These are phyloP conservation scores for Apiotrichum mycotoxinovorans DNA, from an alignment of 1,284 basidiomycete species.

Conservation along the genomic window DNA sequence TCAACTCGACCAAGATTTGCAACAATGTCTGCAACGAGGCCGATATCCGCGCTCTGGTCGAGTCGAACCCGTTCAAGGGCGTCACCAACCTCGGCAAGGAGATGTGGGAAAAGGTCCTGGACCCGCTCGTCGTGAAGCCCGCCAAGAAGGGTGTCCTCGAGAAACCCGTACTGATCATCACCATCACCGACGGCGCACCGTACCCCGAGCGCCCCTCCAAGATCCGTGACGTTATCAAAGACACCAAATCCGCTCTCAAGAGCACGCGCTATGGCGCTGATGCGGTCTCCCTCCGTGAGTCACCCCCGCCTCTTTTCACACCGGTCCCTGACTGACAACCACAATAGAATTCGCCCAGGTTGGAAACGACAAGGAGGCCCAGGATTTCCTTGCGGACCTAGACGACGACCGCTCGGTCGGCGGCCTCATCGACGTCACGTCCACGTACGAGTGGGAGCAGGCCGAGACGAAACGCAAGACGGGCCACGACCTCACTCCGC, in stretches of 20 bases:
- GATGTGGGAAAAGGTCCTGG: conserved; percentile 47
- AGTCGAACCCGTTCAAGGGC: conserved; percentile 4
- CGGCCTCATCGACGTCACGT: conserved; percentile 12
- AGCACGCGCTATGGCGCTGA: conserved; percentile 12
- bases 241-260: conserved; percentile 10
- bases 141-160: conserved; percentile 41
- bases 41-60: conserved; percentile 19
- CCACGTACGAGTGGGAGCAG: conserved; percentile 13
- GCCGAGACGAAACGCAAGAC: conserved; percentile 15
- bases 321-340: not conserved
- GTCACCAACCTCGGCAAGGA: conserved; percentile 29
- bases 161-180: conserved; percentile 52
- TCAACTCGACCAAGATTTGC: conserved; percentile 50
- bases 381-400: conserved; percentile 13
- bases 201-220: conserved; percentile 7
- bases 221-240: conserved; percentile 10
- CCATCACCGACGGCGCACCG: conserved; percentile 41
- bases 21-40: conserved; percentile 47
- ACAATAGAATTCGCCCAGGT: conserved; percentile 18
- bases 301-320: not conserved
- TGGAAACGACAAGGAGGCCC: conserved; percentile 15
- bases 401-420: conserved; percentile 15
- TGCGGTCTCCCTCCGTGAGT: conserved; percentile 7
- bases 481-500: conserved; percentile 8
- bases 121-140: conserved; percentile 50